Percentiles rank a stretch among this genome's conserved stretches.
Evolutionary conservation across 345 rosid species (phyloP).

Genomic region (Populus tremula): DNA sequence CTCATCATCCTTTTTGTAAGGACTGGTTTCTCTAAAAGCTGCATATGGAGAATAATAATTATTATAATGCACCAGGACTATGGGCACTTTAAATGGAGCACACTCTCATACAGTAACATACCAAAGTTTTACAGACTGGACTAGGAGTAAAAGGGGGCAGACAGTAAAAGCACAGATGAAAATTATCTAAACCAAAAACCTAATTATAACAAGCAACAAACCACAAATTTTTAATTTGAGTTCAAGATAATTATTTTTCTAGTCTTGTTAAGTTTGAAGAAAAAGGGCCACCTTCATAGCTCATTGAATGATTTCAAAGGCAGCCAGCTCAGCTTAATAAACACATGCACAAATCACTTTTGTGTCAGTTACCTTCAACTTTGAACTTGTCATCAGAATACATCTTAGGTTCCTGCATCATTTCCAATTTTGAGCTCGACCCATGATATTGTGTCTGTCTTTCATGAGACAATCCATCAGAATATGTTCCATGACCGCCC

Average conservation of each 20-base stretch:
- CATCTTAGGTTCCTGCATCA: conserved; percentile 28
- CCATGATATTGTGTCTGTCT: conserved; percentile 25
- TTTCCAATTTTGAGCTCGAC: conserved; percentile 29
- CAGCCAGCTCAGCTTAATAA: not conserved
- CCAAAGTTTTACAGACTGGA: not conserved
- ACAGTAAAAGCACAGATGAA: not conserved
- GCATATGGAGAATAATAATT: conserved; percentile 29
- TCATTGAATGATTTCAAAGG: not conserved
- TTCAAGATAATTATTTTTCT: not conserved
- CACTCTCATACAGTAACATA: not conserved
- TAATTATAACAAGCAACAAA: not conserved
- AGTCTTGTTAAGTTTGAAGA: not conserved
- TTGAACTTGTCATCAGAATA: conserved; percentile 43
- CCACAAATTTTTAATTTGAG: not conserved
- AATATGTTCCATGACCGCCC: conserved; percentile 25
- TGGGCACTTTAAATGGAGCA: not conserved
- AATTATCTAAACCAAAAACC: not conserved
- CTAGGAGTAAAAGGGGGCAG: not conserved
- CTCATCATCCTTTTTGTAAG: conserved; percentile 46
- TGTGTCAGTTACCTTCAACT: conserved; percentile 49
- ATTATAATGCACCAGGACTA: conserved; percentile 2
- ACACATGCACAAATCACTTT: conserved; percentile 15
- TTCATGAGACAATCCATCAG: conserved; percentile 33
- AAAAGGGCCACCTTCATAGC: not conserved
- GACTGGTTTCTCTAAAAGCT: conserved; percentile 49